phyloP scores from a whole-genome alignment of 139 green algal species.

The Nannochloris sp. region DNA sequence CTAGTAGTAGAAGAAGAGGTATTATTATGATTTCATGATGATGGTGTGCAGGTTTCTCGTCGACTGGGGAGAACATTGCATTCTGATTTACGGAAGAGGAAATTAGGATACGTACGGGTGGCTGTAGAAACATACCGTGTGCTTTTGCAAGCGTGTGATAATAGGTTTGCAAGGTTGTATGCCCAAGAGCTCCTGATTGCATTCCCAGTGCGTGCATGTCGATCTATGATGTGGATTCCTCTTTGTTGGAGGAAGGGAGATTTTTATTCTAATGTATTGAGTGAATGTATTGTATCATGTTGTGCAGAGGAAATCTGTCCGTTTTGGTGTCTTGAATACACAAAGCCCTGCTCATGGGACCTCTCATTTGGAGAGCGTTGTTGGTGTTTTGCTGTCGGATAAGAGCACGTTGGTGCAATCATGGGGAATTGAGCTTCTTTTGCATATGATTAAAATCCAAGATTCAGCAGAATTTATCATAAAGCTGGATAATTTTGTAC shows the following conservation, averaged over 20 bases:
- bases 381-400: slow-evolving; percentile 28
- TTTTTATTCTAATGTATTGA: too few relatives aligned
- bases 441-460: slow-evolving; percentile 11
- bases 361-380: slow-evolving; percentile 11
- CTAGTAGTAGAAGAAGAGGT: neutral
- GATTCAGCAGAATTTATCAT: slow-evolving; percentile 27
- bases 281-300: too few relatives aligned
- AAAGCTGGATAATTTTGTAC: slow-evolving; percentile 31
- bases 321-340: too few relatives aligned
- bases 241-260: too few relatives aligned
- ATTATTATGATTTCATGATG: too few relatives aligned
- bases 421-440: slow-evolving; percentile 30
- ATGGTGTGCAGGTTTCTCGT: slow-evolving; percentile 30
- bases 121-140: slow-evolving; percentile 29
- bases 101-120: slow-evolving; percentile 34
- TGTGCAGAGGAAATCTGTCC: too few relatives aligned
- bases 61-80: slow-evolving; percentile 32
- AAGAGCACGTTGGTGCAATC: slow-evolving; percentile 3
- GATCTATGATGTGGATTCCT: too few relatives aligned
- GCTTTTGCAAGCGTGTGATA: slow-evolving; percentile 18
- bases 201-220: neutral
- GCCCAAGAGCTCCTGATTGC: slow-evolving; percentile 31
- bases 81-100: slow-evolving; percentile 22
- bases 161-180: slow-evolving; percentile 19
- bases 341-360: too few relatives aligned